Percentiles rank a stretch among this genome's conserved stretches.
phyloP scores from a whole-genome alignment of 768 basidiomycete genomes.

The Goffeauzyma gilvescens region DNA sequence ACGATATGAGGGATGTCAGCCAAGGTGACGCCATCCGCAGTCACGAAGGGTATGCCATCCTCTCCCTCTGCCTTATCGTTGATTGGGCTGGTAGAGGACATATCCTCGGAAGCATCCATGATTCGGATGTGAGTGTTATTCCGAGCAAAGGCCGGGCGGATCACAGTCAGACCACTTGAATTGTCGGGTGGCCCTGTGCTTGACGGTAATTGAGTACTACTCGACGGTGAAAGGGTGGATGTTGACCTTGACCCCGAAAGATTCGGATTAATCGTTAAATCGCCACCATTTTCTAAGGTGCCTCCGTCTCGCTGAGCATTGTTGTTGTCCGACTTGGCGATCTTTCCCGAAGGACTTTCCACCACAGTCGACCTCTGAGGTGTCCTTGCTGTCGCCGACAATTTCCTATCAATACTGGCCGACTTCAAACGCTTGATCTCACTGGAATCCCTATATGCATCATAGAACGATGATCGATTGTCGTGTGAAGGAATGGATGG shows the following conservation, averaged over 20 bases:
- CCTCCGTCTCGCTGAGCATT: slow-evolving; percentile 4
- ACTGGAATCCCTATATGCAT: slow-evolving; percentile 65
- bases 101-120: slow-evolving; percentile 40
- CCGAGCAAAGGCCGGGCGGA: slow-evolving; percentile 52
- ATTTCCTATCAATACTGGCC: slow-evolving; percentile 81
- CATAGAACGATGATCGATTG: slow-evolving; percentile 33
- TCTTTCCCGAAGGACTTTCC: slow-evolving; percentile 77
- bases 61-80: slow-evolving; percentile 1
- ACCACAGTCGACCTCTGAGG: slow-evolving; percentile 89
- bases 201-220: no score
- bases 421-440: slow-evolving; percentile 92
- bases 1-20: slow-evolving; percentile 86
- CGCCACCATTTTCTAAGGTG: no score
- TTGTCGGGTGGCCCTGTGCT: no score
- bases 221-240: no score
- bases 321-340: slow-evolving; percentile 60
- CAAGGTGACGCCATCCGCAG: slow-evolving; percentile 72
- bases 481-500: no score
- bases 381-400: slow-evolving; percentile 76
- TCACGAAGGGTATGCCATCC: slow-evolving; percentile 15
- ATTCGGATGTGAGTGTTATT: slow-evolving; percentile 77
- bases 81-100: slow-evolving; percentile 7
- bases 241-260: no score
- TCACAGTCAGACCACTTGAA: no score
- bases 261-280: no score